Percentiles rank a stretch among this genome's conserved stretches.
These are phyloP conservation scores for Endothia cerciana DNA, from an alignment of 2,329 filamentous ascomycete genomes.

Conservation along the genomic window DNA sequence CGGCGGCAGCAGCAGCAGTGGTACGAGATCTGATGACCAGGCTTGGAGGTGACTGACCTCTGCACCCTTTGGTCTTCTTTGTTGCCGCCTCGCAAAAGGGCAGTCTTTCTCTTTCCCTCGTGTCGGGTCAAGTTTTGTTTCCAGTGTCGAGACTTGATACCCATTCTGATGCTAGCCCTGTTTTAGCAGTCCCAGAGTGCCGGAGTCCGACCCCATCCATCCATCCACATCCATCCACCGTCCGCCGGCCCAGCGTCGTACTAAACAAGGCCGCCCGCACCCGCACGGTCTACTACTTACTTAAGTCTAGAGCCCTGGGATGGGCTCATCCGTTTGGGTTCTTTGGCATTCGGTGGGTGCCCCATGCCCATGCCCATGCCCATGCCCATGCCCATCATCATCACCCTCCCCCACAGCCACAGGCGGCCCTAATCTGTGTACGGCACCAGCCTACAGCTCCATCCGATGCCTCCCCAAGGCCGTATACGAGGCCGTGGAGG, in stretches of 20 bases:
- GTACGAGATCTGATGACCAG: too few species aligned
- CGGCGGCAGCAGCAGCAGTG: too few species aligned
- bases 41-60: too few species aligned
- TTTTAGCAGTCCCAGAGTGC: constrained; percentile 2
- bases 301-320: not conserved
- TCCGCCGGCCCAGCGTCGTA: not conserved
- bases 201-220: not conserved
- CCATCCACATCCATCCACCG: not conserved
- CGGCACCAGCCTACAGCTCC: not conserved
- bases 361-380: not conserved
- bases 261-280: not conserved
- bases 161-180: not conserved
- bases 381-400: not conserved
- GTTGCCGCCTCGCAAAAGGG: not conserved
- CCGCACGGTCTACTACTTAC: not conserved
- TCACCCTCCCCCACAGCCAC: not conserved
- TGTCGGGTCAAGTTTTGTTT: not conserved
- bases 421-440: not conserved
- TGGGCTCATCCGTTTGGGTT: not conserved
- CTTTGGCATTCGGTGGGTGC: not conserved
- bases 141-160: not conserved
- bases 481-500: not conserved
- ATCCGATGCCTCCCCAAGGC: not conserved
- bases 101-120: not conserved
- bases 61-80: not conserved